Evolutionary conservation across 768 basidiomycete genomes (phyloP).

Genomic region (Dentipellis fragilis): DNA sequence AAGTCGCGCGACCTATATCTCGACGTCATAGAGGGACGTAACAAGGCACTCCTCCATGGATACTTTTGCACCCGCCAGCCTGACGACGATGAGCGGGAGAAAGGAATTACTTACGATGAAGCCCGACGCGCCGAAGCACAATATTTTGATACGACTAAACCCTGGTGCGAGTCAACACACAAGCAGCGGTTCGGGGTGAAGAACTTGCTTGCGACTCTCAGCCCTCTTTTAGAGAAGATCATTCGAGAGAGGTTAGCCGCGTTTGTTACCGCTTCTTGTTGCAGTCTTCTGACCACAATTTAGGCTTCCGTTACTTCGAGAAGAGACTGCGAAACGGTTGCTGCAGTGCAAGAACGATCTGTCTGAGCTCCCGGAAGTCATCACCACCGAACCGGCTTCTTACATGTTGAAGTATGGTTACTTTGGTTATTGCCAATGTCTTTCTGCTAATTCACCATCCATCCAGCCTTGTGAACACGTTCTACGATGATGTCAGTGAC

Average conservation of each 20-base stretch:
- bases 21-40: conserved; percentile 28
- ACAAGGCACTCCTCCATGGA: conserved; percentile 29
- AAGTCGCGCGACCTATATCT: conserved; percentile 27
- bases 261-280: no score
- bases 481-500: background rate
- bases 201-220: conserved; percentile 25
- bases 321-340: background rate
- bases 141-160: conserved; percentile 26
- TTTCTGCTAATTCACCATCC: background rate
- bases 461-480: conserved; percentile 13
- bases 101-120: conserved; percentile 19
- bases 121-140: conserved; percentile 25
- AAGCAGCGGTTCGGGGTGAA: conserved; percentile 26
- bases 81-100: conserved; percentile 23
- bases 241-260: conserved; percentile 22
- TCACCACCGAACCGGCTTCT: background rate
- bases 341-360: background rate
- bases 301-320: background rate
- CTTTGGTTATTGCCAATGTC: background rate
- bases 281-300: no score
- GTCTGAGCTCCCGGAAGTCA: background rate
- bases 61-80: conserved; percentile 37
- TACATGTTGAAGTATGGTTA: background rate
- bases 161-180: conserved; percentile 24
- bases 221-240: conserved; percentile 25